Percentiles rank a stretch among this genome's conserved stretches.
These are phyloP conservation scores for Grosmannia huntii DNA, from an alignment of 2,329 filamentous ascomycete species.

Conservation along the genomic window DNA sequence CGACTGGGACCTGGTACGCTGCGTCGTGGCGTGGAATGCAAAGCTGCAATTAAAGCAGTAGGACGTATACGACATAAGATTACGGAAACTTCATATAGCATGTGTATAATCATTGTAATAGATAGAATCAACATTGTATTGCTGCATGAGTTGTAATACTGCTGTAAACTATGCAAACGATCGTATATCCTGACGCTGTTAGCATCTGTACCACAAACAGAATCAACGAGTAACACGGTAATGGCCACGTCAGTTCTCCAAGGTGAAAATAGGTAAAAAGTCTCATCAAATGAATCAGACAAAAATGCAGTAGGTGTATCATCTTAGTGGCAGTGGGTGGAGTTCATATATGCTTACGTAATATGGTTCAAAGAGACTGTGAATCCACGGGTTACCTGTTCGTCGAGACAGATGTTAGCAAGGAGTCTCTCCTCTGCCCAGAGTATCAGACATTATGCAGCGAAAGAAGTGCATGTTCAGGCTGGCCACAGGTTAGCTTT, in stretches of 20 bases:
- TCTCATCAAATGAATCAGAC: slow-evolving; percentile 46
- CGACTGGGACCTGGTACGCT: slow-evolving; percentile 82
- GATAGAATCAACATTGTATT: background rate
- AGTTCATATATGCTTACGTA: background rate
- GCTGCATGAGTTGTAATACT: too few species aligned
- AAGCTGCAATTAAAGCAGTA: slow-evolving; percentile 37
- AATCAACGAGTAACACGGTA: slow-evolving; percentile 11
- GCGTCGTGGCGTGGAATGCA: slow-evolving; percentile 85
- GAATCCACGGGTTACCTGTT: slow-evolving; percentile 2
- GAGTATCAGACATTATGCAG: background rate
- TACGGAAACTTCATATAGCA: background rate
- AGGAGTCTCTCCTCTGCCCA: background rate
- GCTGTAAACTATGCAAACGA: background rate
- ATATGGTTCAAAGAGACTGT: background rate
- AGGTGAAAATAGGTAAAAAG: slow-evolving; percentile 34
- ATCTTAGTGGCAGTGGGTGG: slow-evolving; percentile 21
- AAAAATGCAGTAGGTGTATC: slow-evolving; percentile 33
- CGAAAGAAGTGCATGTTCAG: slow-evolving; percentile 12
- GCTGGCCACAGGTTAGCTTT: slow-evolving; percentile 10
- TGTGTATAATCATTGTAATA: background rate
- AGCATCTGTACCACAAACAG: background rate
- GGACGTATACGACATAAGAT: background rate
- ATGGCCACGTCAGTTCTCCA: slow-evolving; percentile 44
- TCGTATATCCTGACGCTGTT: background rate
- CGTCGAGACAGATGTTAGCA: slow-evolving; percentile 3